Evolutionary conservation across 768 basidiomycete species (phyloP), one percentile per base, ranked within the genome.

Genomic region (Phylloporus scabripes): DNA sequence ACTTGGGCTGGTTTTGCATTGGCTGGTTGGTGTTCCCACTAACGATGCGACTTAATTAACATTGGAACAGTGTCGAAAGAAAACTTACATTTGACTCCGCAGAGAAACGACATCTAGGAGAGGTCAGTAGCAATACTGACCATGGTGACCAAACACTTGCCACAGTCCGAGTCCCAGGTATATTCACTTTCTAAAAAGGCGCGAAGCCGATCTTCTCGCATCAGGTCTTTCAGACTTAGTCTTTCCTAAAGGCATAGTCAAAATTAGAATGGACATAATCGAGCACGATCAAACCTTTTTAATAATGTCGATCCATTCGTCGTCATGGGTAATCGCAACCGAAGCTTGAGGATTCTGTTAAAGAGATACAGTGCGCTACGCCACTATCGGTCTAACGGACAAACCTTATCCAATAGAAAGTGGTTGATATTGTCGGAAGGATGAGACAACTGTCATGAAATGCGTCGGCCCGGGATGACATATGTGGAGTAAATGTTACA

Each of bases 261-360:
- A 5, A 3, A 3, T 18, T 0, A 1, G 15, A 8, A 38, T 21
- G 4, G 9, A 15, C 1, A 11, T 21, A 28, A 2, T 15, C 4
- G 17, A 36, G 17, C 8, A 36, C 9, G 9, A 36, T 18, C 18
- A n/a, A 17, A 28, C 52, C 42, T 18, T 24, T 20, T 48, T 14
- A 7, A 54, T 12, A 46, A 56, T 54, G 14, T 37, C 17, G 11
- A 50, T 17, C 55, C 55, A 56, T 10, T 54, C 26, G 9, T 42
- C 32, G 12, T 56, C 55, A 5, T 56, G 55, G 0, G 49, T 50
- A 10, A 56, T 32, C 5, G 49, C 52, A n/a, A 54, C 41, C 21
- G 10, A 11, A 26, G 33, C 52, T 14, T 6, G 3, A 14, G 21
- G 21, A 48, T 45, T 42, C 52, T 56, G 11, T 12, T 1, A 0